Conservation (phyloP, 768 basidiomycete species). For the Auriculariales sp. region DNA sequence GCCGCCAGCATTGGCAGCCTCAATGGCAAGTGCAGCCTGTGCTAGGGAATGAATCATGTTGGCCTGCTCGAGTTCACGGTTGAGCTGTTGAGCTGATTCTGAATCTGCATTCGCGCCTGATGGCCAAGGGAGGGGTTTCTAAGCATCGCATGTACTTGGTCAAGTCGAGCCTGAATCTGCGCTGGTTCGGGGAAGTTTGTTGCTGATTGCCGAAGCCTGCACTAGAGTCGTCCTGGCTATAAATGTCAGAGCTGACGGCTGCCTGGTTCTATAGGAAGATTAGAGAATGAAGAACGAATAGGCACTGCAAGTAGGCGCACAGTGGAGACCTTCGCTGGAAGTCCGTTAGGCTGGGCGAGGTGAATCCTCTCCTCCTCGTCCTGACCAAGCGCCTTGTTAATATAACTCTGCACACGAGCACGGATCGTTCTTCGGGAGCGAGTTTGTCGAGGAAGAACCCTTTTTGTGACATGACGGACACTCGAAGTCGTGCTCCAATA, state of each 20-base stretch:
- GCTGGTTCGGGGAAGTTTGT: conserved; percentile 61
- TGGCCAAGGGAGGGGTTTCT: conserved; percentile 62
- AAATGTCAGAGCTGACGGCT: no score
- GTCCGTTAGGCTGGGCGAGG: conserved; percentile 8
- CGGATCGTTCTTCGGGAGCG: conserved; percentile 62
- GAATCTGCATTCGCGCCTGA: conserved; percentile 62
- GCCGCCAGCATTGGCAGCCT: conserved; percentile 7
- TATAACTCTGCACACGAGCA: conserved; percentile 64
- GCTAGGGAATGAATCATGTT: conserved; percentile 48
- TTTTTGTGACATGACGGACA: conserved; percentile 86
- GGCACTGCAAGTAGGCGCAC: no score
- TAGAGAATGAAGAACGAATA: no score
- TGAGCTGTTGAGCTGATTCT: conserved; percentile 70
- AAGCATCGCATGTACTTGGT: conserved; percentile 65
- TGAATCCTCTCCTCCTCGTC: conserved; percentile 16
- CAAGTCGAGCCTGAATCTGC: conserved; percentile 72
- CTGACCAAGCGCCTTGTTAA: conserved; percentile 58
- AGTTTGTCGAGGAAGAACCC: conserved; percentile 82
- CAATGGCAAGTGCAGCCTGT: background rate
- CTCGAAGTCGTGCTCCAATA: conserved; percentile 88
- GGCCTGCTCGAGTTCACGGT: conserved; percentile 66
- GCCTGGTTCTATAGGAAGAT: no score
- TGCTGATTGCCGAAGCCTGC: conserved; percentile 28
- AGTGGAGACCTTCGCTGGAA: conserved; percentile 6
- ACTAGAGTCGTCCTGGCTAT: no score